Percentiles rank a stretch among this genome's conserved stretches.
phyloP scores from a whole-genome alignment of 495 filamentous ascomycete genomes.

The Terfezia claveryi region DNA sequence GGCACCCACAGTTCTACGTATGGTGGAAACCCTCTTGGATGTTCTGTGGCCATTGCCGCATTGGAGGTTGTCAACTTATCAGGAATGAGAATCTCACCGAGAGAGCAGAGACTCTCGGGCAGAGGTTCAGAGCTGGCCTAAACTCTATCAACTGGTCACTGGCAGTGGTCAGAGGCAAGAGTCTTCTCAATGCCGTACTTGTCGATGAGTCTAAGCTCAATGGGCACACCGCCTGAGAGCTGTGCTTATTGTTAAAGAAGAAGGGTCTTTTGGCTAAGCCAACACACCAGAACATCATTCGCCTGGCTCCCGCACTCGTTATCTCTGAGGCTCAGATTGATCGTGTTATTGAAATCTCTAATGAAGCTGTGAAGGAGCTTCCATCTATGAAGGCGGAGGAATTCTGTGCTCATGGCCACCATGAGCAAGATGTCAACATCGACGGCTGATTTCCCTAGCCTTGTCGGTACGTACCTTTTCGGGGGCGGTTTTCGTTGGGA shows the following conservation, averaged over 20 bases:
- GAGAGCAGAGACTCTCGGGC: slow-evolving; percentile 55
- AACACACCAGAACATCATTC: slow-evolving; percentile 93
- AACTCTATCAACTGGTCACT: slow-evolving; percentile 44
- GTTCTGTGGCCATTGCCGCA: slow-evolving; percentile 88
- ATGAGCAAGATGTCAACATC: too few relatives aligned
- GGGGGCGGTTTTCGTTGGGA: too few relatives aligned
- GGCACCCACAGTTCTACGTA: slow-evolving; percentile 96
- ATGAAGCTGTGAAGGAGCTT: slow-evolving; percentile 47
- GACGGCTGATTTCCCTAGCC: too few relatives aligned
- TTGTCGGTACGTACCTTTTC: too few relatives aligned
- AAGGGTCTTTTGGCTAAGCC: slow-evolving; percentile 96
- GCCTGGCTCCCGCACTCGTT: slow-evolving; percentile 71
- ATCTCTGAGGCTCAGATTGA: slow-evolving; percentile 73
- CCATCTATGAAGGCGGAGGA: slow-evolving; percentile 16
- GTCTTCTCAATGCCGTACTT: slow-evolving; percentile 84
- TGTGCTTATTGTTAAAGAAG: slow-evolving; percentile 85
- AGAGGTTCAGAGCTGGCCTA: slow-evolving; percentile 47
- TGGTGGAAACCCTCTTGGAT: slow-evolving; percentile 87
- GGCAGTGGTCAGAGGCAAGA: slow-evolving; percentile 81
- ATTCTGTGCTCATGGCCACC: neutral
- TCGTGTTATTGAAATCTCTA: slow-evolving; percentile 49
- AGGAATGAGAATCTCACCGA: slow-evolving; percentile 80
- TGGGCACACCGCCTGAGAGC: slow-evolving; percentile 85
- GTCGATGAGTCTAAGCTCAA: too few relatives aligned
- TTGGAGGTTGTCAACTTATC: slow-evolving; percentile 68